These are phyloP conservation scores for Linderniella brevidens DNA, from an alignment of 257 asterid genomes.

Conservation along the genomic window DNA sequence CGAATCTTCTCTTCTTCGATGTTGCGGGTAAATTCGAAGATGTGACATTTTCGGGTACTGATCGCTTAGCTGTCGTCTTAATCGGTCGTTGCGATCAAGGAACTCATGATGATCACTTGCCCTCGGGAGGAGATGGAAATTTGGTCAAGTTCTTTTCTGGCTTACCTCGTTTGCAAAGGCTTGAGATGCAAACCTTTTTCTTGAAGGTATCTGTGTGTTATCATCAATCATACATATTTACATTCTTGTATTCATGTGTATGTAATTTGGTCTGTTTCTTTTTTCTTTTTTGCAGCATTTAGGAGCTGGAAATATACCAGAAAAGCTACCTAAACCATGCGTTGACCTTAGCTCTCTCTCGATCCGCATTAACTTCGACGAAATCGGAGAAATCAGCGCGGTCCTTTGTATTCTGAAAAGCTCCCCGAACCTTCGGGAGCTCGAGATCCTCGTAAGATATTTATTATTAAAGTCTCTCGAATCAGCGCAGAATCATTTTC, in stretches of 20 bases:
- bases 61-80: slow-evolving; percentile 60
- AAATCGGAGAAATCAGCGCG: slow-evolving; percentile 50
- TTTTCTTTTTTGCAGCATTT: slow-evolving; percentile 35
- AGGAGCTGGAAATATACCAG: slow-evolving; percentile 74
- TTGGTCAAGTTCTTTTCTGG: slow-evolving; percentile 61
- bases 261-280: background rate
- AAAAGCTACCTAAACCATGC: slow-evolving; percentile 48
- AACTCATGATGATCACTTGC: slow-evolving; percentile 29
- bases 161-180: slow-evolving; percentile 81
- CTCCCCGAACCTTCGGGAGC: slow-evolving; percentile 86
- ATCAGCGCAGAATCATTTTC: too few relatives aligned
- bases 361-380: slow-evolving; percentile 52
- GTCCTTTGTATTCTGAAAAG: slow-evolving; percentile 85
- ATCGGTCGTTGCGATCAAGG: slow-evolving; percentile 52
- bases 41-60: slow-evolving; percentile 51
- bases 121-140: slow-evolving; percentile 63
- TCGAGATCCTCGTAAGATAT: slow-evolving; percentile 79
- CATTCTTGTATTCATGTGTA: background rate
- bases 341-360: slow-evolving; percentile 74
- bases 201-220: slow-evolving; percentile 37
- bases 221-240: background rate
- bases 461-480: background rate
- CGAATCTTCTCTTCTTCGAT: slow-evolving; percentile 82
- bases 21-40: slow-evolving; percentile 81
- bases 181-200: slow-evolving; percentile 86